Base-by-base conservation (phyloP, 2,329 filamentous ascomycete genomes). In the Sarocladium brachiariae region DNA sequence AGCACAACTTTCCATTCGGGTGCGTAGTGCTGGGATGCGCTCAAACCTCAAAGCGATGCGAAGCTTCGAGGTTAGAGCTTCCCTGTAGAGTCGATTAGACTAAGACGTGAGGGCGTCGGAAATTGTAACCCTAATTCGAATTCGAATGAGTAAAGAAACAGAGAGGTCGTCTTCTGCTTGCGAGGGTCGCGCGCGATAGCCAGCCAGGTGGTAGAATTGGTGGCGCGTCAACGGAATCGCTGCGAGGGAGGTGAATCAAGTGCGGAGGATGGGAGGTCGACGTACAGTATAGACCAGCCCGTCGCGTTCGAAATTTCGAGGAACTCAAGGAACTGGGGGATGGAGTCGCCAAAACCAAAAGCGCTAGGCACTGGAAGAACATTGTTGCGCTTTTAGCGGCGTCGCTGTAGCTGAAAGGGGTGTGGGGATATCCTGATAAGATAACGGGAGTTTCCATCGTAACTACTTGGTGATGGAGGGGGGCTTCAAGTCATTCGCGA, bases 341-440 rank as follows among this genome's bases (percentile, higher is more conserved):
- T 62, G 56, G 56, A 45, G 65, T 60, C 63, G 57, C 68, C 68
- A 70, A 72, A 65, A 63, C 67, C 63, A 67, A 60, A 55, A 52
- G 54, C 68, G 69, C 70, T 72, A 72, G 66, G 62, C 2, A 18
- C 1, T 46, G 67, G 52, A 64, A 63, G 6, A 71, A 66, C 43
- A 43, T 60, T 69, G n/a, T 55, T 65, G 66, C 68, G 65, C 33
- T n/a, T 21, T 21, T 45, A 45, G 27, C 25, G 24, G 27, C 16
- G 33, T 41, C 21, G n/a, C 24, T 38, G 10, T 41, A 43, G 33
- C 23, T 14, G 2, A 31, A 11, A 21, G 16, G 34, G 33, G 38
- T 34, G 43, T 47, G 43, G 43, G 27, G 25, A 31, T 47, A 47
- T 21, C 13, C 25, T 30, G 33, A 23, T 51, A 56, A 45, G 25